Percentiles rank a stretch among this genome's conserved stretches.
phyloP scores from a whole-genome alignment of 139 green algal species.

The Haematococcus lacustris region DNA sequence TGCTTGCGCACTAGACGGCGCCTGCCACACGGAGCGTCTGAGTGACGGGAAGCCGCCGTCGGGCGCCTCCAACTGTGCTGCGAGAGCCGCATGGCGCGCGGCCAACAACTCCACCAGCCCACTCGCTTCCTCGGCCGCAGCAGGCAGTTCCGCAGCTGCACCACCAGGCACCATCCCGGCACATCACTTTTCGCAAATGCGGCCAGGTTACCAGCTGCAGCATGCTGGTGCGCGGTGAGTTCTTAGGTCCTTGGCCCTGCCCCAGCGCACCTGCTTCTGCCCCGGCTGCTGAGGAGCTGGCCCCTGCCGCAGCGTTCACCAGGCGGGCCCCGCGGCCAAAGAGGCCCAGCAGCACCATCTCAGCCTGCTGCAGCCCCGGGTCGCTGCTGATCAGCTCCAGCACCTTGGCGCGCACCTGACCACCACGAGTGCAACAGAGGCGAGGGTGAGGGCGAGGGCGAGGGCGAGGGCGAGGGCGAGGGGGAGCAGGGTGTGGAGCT shows the following conservation, averaged over 20 bases:
- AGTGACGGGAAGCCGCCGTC: slow-evolving; percentile 62
- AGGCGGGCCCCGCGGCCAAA: slow-evolving; percentile 74
- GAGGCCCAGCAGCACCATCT: slow-evolving; percentile 78
- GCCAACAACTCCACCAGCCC: slow-evolving; percentile 64
- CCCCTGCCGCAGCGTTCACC: slow-evolving; percentile 32
- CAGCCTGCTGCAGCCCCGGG: slow-evolving; percentile 71
- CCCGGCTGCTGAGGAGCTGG: not conserved
- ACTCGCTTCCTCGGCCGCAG: slow-evolving; percentile 37
- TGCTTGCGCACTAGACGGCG: slow-evolving; percentile 44
- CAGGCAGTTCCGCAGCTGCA: slow-evolving; percentile 49
- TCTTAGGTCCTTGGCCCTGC: too few relatives aligned
- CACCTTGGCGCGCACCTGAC: slow-evolving; percentile 61
- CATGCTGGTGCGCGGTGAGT: too few relatives aligned
- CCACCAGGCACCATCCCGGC: too few relatives aligned
- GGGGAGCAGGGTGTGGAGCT: too few relatives aligned
- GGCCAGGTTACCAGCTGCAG: too few relatives aligned
- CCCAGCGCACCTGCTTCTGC: too few relatives aligned
- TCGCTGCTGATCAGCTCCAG: slow-evolving; percentile 77
- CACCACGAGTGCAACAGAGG: not conserved
- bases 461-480: too few relatives aligned
- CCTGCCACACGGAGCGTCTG: slow-evolving; percentile 62
- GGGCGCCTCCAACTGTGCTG: slow-evolving; percentile 40
- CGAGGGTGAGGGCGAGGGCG: not conserved
- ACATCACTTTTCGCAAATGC: too few relatives aligned
- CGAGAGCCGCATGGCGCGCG: slow-evolving; percentile 35